Percentiles rank a stretch among this genome's conserved stretches.
These are phyloP conservation scores for Pistacia vera DNA, from an alignment of 345 rosid genomes.

Conservation along the genomic window DNA sequence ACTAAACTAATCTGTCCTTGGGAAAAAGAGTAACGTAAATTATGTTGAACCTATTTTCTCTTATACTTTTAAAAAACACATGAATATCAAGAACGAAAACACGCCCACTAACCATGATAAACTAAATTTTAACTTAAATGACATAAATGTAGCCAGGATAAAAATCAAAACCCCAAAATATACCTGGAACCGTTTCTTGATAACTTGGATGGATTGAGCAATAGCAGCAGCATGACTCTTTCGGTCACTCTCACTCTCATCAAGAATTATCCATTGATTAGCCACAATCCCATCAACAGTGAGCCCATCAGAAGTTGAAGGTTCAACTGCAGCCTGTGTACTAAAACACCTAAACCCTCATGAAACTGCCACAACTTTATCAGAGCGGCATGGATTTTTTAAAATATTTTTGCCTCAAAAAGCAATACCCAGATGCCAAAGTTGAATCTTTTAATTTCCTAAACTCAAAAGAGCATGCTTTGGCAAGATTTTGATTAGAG, in stretches of 20 bases:
- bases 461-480: conserved; percentile 18
- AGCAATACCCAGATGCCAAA: conserved; percentile 23
- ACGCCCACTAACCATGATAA: too few species aligned
- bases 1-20: too few species aligned
- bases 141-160: not conserved
- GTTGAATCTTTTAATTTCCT: conserved; percentile 15
- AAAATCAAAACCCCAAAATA: not conserved
- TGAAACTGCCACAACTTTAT: too few species aligned
- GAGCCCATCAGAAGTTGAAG: conserved; percentile 75
- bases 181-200: conserved; percentile 95
- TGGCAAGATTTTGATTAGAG: conserved; percentile 1
- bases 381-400: not conserved
- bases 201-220: conserved; percentile 85
- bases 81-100: too few species aligned
- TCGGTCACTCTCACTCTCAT: conserved; percentile 85
- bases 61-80: too few species aligned
- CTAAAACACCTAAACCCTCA: conserved; percentile 28
- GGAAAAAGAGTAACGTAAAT: too few species aligned
- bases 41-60: too few species aligned
- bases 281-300: conserved; percentile 79
- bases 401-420: conserved; percentile 18
- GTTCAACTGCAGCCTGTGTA: conserved; percentile 53
- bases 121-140: not conserved
- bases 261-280: conserved; percentile 72
- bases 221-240: conserved; percentile 91